phyloP scores from a whole-genome alignment of 257 asterid species.

The Solanum chilense region DNA sequence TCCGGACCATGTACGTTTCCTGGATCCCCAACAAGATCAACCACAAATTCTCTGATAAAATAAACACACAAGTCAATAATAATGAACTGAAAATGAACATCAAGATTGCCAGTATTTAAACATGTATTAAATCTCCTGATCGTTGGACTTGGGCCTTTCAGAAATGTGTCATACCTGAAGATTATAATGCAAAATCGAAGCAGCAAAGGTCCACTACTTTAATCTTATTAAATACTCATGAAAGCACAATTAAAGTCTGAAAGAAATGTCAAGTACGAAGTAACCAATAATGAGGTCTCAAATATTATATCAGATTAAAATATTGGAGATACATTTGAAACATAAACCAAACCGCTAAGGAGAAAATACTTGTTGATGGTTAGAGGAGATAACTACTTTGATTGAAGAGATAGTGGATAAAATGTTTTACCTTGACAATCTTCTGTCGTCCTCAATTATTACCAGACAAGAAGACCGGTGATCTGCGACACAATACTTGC shows the following conservation, averaged over 20 bases:
- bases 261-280: neutral
- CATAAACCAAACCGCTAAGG: neutral
- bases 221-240: neutral
- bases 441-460: slow-evolving; percentile 61
- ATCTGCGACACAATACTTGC: slow-evolving; percentile 83
- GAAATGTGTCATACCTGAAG: neutral
- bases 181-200: neutral
- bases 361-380: neutral
- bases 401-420: neutral
- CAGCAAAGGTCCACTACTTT: neutral
- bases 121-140: neutral
- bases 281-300: neutral
- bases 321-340: neutral
- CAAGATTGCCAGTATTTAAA: neutral
- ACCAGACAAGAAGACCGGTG: slow-evolving; percentile 89
- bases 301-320: neutral
- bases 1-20: slow-evolving; percentile 76
- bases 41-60: slow-evolving; percentile 74
- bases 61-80: slow-evolving; percentile 4
- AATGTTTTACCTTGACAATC: slow-evolving; percentile 37
- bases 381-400: neutral
- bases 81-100: neutral
- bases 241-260: neutral
- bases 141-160: neutral
- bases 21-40: slow-evolving; percentile 91